These are phyloP conservation scores for Bretziella fagacearum DNA, from an alignment of 2,329 filamentous ascomycete species.

Conservation along the genomic window DNA sequence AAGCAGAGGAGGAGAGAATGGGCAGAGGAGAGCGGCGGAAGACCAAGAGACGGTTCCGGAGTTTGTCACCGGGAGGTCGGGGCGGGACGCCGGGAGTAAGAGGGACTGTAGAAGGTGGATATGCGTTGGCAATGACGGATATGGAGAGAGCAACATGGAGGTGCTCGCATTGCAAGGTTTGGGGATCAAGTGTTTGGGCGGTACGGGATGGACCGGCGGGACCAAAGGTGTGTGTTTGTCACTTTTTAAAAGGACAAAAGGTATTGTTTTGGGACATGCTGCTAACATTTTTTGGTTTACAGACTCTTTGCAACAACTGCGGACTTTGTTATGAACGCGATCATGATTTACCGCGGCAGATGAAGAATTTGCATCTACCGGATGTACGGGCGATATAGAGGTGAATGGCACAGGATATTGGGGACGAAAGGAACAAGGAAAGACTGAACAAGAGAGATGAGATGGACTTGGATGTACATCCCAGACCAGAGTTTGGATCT, in stretches of 20 bases:
- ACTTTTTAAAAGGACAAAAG: not conserved
- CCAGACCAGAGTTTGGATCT: too few relatives aligned
- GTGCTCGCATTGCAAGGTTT: slow-evolving; percentile 73
- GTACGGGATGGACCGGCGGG: slow-evolving; percentile 81
- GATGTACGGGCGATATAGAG: slow-evolving; percentile 1
- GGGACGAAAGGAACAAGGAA: not conserved
- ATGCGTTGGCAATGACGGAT: slow-evolving; percentile 54
- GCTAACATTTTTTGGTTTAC: slow-evolving; percentile 10
- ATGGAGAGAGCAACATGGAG: slow-evolving; percentile 70
- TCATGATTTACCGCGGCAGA: slow-evolving; percentile 51
- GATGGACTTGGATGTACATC: too few relatives aligned
- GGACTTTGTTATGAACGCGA: slow-evolving; percentile 79
- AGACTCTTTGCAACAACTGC: slow-evolving; percentile 88
- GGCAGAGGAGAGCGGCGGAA: slow-evolving; percentile 83
- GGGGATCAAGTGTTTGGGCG: slow-evolving; percentile 84
- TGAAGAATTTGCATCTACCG: slow-evolving; percentile 25
- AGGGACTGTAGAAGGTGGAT: slow-evolving; percentile 67
- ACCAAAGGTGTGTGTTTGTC: slow-evolving; percentile 55
- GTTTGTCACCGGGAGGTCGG: slow-evolving; percentile 62
- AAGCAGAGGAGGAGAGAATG: slow-evolving; percentile 63
- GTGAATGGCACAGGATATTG: not conserved
- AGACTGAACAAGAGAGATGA: too few relatives aligned
- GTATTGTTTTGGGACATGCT: slow-evolving; percentile 13
- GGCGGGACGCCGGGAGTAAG: slow-evolving; percentile 42
- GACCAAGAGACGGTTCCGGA: slow-evolving; percentile 86